Evolutionary conservation across 2,329 filamentous ascomycete species (phyloP).

Genomic region (Stagonosporopsis chrysanthemi): DNA sequence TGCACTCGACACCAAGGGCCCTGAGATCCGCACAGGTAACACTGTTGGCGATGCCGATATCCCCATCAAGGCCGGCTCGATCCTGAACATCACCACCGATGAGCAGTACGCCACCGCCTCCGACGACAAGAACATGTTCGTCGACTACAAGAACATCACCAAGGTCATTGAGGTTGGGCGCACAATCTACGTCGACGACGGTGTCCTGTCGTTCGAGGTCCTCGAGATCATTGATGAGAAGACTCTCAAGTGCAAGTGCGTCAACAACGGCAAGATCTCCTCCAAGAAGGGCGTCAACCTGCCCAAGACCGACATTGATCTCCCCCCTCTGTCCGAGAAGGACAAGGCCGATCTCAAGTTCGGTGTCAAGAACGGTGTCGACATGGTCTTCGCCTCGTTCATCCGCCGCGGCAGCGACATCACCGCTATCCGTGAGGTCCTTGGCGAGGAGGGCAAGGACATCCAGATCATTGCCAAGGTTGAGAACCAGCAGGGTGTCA

Average conservation of each 20-base stretch:
- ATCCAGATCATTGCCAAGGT: slow-evolving; percentile 99
- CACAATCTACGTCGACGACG: slow-evolving; percentile 97
- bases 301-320: slow-evolving; percentile 97
- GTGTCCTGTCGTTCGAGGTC: slow-evolving; percentile 96
- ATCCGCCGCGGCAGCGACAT: slow-evolving; percentile 96
- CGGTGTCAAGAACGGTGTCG: slow-evolving; percentile 97
- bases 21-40: slow-evolving; percentile 86
- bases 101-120: slow-evolving; percentile 85
- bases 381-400: slow-evolving; percentile 99
- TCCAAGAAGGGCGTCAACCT: slow-evolving; percentile 99
- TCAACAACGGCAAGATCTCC: slow-evolving; percentile 99
- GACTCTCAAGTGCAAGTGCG: slow-evolving; percentile 83
- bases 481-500: slow-evolving; percentile 99
- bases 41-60: slow-evolving; percentile 74
- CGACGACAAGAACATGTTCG: slow-evolving; percentile 95
- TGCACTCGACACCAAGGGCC: slow-evolving; percentile 86
- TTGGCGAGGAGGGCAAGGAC: slow-evolving; percentile 90
- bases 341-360: slow-evolving; percentile 94
- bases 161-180: slow-evolving; percentile 93
- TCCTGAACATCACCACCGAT: slow-evolving; percentile 97
- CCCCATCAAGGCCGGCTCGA: slow-evolving; percentile 80
- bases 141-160: slow-evolving; percentile 99
- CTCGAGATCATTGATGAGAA: slow-evolving; percentile 85
- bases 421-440: slow-evolving; percentile 85
- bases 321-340: slow-evolving; percentile 96